These are phyloP conservation scores for Saturnispora zaruensis DNA, from an alignment of 805 yeast genomes.

Conservation along the genomic window DNA sequence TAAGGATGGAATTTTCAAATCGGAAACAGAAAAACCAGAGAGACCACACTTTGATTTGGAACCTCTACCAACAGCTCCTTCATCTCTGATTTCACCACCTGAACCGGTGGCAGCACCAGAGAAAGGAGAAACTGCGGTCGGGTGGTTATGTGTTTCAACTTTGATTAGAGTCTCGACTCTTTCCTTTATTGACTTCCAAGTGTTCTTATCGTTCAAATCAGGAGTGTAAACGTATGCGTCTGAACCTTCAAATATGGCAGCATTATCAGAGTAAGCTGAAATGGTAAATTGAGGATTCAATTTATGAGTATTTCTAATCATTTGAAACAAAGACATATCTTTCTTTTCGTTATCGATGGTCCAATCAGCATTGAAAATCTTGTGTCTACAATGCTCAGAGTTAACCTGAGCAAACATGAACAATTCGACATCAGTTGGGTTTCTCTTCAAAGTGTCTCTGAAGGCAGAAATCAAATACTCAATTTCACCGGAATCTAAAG, in stretches of 20 bases:
- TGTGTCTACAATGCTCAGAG: slow-evolving; percentile 98
- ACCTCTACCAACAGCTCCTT: slow-evolving; percentile 99
- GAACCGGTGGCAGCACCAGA: slow-evolving; percentile 99
- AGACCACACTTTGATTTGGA: slow-evolving; percentile 95
- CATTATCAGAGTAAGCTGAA: slow-evolving; percentile 94
- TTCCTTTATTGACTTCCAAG: slow-evolving; percentile 71
- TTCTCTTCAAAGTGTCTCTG: slow-evolving; percentile 63
- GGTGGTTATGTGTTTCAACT: slow-evolving; percentile 98
- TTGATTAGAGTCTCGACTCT: slow-evolving; percentile 82
- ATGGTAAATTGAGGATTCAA: slow-evolving; percentile 74
- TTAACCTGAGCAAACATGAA: slow-evolving; percentile 99
- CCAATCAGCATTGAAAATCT: slow-evolving; percentile 98
- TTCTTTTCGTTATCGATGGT: slow-evolving; percentile 77
- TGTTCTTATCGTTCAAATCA: slow-evolving; percentile 50
- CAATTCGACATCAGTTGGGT: slow-evolving; percentile 95
- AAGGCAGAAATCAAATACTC: slow-evolving; percentile 80
- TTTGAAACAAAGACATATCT: slow-evolving; percentile 71
- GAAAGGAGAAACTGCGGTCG: slow-evolving; percentile 98
- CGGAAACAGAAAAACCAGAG: slow-evolving; percentile 87
- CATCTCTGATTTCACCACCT: slow-evolving; percentile 99
- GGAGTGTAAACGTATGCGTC: slow-evolving; percentile 75
- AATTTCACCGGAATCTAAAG: slow-evolving; percentile 91
- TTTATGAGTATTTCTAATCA: slow-evolving; percentile 91
- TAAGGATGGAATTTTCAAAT: slow-evolving; percentile 74
- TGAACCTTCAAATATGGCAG: slow-evolving; percentile 88